Conservation (phyloP, 495 filamentous ascomycete genomes). For the Alectoria sarmentosa region DNA sequence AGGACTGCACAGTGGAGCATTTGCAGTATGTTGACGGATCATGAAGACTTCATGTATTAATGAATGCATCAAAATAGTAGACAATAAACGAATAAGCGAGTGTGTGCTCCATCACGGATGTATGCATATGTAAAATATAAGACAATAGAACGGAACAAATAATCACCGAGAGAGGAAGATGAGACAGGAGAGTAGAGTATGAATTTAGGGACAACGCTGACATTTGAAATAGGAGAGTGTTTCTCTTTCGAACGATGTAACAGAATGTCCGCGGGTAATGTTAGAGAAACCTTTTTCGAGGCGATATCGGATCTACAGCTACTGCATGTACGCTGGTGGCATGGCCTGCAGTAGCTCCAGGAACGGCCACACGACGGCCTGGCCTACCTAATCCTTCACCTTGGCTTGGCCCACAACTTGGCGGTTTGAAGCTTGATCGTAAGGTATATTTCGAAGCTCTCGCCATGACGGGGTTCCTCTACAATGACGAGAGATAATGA, state of each 20-base stretch:
- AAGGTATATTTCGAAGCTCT: not conserved
- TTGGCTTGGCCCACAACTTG: not conserved
- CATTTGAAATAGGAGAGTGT: conserved; percentile 1
- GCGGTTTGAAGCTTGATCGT: not conserved
- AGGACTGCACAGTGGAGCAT: conserved; percentile 1
- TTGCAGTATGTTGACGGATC: not conserved
- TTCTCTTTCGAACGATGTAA: conserved; percentile 9
- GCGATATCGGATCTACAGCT: conserved; percentile 13
- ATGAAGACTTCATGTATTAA: not conserved
- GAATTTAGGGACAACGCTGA: conserved; percentile 2
- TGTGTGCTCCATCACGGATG: not conserved
- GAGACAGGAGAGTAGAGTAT: conserved; percentile 18
- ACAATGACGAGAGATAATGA: not conserved
- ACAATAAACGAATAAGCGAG: conserved; percentile 9
- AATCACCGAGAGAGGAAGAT: conserved; percentile 8
- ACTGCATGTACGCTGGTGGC: conserved; percentile 18
- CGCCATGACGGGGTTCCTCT: not conserved
- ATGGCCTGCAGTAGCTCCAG: conserved; percentile 21
- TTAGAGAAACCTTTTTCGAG: not conserved
- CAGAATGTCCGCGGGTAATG: conserved; percentile 3
- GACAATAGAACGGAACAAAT: conserved; percentile 12
- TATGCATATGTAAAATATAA: conserved; percentile 7
- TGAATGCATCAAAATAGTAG: not conserved
- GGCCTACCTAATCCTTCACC: conserved; percentile 1
- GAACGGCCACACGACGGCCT: conserved; percentile 16